These are phyloP conservation scores for Simmondsia chinensis DNA, from an alignment of 148 eudicot species.

Conservation along the genomic window DNA sequence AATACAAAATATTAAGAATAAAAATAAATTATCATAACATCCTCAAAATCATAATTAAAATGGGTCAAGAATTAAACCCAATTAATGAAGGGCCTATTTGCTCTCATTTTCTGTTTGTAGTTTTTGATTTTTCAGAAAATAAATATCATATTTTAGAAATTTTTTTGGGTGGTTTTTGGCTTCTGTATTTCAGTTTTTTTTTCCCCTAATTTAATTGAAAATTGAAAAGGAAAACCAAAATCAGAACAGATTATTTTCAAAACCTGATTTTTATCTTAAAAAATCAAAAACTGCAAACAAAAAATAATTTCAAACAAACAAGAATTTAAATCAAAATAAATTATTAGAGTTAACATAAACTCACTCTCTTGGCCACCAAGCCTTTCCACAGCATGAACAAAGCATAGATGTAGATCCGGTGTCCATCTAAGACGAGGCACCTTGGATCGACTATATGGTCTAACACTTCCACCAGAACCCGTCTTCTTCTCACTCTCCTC, in stretches of 20 bases:
- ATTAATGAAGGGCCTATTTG: no score
- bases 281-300: not conserved
- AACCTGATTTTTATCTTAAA: constrained; percentile 4
- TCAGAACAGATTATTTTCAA: not conserved
- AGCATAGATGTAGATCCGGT: constrained; percentile 85
- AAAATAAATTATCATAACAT: no score
- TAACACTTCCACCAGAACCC: constrained; percentile 42
- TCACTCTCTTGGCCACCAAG: constrained; percentile 91
- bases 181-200: no score
- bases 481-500: constrained; percentile 57
- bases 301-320: not conserved
- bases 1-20: not conserved
- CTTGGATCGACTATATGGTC: constrained; percentile 81
- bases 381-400: constrained; percentile 77
- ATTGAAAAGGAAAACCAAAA: no score
- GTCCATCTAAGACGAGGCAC: constrained; percentile 88
- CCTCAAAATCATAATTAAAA: not conserved
- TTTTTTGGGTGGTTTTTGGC: not conserved
- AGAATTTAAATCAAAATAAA: not conserved
- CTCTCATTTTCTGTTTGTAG: no score
- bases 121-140: no score
- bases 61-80: no score
- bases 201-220: no score
- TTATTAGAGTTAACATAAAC: constrained; percentile 7
- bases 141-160: not conserved